Base-by-base conservation (phyloP, 2,329 filamentous ascomycete genomes). In the Blastomyces parvus region DNA sequence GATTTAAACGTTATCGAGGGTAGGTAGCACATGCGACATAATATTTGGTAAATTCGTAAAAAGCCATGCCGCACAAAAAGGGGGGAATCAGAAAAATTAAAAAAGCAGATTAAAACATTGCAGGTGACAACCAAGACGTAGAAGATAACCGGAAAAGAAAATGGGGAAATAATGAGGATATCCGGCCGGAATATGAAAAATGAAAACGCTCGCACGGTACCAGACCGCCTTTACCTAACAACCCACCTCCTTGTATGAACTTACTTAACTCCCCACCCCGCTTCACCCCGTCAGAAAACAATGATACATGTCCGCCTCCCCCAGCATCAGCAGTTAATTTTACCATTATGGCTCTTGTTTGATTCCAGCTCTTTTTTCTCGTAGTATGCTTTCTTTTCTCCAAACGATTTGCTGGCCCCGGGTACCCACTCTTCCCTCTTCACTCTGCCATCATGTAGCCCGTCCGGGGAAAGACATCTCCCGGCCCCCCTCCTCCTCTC, bases 221-320 rank as follows among this genome's bases (percentile, higher is more conserved):
- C 52, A 55, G 52, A 55, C 52, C 52, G 52, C 52, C 52, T 55
- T 11, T 36, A n/a, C n/a, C n/a, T n/a, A 55, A 11, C 52, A 36
- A 19, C 30, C 48, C 33, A 42, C 40, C 40, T 42, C 11, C 46
- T 22, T 19, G n/a, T n/a, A 36, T 36, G 33, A 9, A 55, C 27
- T 55, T 17, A 30, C 19, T 19, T 30, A 36, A 55, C 25, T 36
- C 17, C 33, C 17, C 33, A 9, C 19, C 7, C 52, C 25, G 27
- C 9, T n/a, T 33, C 5, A 36, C 30, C 19, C 30, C 13, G 22
- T 3, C 17, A 55, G 30, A 55, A 22, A 7, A 33, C 19, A 36
- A 19, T 42, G 8, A 55, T 36, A 36, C 52, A 9, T 55, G 17
- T n/a, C 52, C 52, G 30, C 33, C 3, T 8, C 25, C 3, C 3